Conservation (phyloP, 2,329 filamentous ascomycete species). For the Colletotrichum viniferum region DNA sequence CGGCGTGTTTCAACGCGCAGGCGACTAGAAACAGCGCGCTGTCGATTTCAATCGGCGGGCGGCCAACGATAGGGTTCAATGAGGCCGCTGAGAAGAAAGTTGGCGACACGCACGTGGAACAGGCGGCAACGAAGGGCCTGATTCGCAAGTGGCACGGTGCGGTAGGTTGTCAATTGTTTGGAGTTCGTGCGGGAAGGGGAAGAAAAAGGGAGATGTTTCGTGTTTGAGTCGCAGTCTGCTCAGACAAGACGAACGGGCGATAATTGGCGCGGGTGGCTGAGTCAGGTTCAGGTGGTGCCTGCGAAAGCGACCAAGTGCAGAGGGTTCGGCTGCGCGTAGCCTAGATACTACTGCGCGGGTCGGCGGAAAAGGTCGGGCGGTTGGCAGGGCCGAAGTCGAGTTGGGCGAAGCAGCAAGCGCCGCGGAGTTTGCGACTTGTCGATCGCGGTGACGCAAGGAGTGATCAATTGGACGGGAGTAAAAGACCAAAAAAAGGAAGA, state of each 20-base stretch:
- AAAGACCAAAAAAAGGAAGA: not conserved
- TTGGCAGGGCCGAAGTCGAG: not conserved
- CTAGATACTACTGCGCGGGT: constrained; percentile 10
- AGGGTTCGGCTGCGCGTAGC: not conserved
- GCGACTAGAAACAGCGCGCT: not conserved
- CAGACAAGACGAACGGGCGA: constrained; percentile 13
- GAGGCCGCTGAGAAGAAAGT: not conserved
- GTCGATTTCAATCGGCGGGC: not conserved
- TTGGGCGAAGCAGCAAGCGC: not conserved
- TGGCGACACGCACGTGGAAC: not conserved
- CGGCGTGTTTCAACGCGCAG: not conserved
- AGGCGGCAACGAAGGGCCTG: not conserved
- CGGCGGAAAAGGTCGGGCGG: constrained; percentile 3
- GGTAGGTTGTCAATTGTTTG: not conserved
- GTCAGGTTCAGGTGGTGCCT: constrained; percentile 17
- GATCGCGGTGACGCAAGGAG: not conserved
- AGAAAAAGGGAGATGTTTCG: not conserved
- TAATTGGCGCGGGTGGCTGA: constrained; percentile 18
- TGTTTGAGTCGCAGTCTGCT: not conserved
- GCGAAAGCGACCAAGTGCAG: constrained; percentile 2
- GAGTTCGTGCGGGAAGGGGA: not conserved
- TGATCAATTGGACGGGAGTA: constrained; percentile 1
- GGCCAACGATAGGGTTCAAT: not conserved
- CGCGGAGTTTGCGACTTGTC: not conserved
- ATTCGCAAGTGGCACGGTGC: not conserved